Evolutionary conservation across 2,329 filamentous ascomycete species (phyloP).

Genomic region (Fusarium camptoceras): DNA sequence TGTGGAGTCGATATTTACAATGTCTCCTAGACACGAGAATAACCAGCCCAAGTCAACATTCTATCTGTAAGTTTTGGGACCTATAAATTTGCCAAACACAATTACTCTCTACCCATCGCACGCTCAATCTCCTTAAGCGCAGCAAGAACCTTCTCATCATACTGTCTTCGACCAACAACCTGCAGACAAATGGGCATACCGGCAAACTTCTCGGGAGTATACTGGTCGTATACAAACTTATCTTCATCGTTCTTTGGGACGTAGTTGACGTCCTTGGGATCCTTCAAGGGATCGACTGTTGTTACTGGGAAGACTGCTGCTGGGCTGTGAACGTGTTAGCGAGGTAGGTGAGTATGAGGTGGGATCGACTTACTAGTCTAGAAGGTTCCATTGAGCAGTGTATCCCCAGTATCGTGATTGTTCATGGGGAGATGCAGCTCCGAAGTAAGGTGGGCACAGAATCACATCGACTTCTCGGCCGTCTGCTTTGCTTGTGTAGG

Average conservation of each 20-base stretch:
- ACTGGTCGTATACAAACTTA: slow-evolving; percentile 47
- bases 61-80: background rate
- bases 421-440: slow-evolving; percentile 60
- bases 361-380: slow-evolving; percentile 63
- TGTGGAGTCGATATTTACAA: background rate
- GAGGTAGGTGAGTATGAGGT: fast-evolving
- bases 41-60: background rate
- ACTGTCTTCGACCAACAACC: slow-evolving; percentile 45
- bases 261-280: slow-evolving; percentile 42
- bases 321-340: slow-evolving; percentile 50
- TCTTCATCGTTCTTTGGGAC: slow-evolving; percentile 47
- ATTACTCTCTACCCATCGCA: slow-evolving; percentile 38
- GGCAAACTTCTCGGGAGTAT: slow-evolving; percentile 43
- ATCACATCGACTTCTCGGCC: slow-evolving; percentile 67
- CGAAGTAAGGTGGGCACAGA: slow-evolving; percentile 68
- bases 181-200: slow-evolving; percentile 47
- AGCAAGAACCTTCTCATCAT: slow-evolving; percentile 50
- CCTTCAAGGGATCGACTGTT: slow-evolving; percentile 44
- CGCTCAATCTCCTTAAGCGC: slow-evolving; percentile 44
- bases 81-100: too few relatives aligned
- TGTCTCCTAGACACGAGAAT: background rate
- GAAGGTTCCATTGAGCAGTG: slow-evolving; percentile 74
- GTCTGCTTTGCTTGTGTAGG: slow-evolving; percentile 47
- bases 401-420: slow-evolving; percentile 70
- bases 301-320: slow-evolving; percentile 69